Evolutionary conservation across 2,329 filamentous ascomycete genomes (phyloP).

Genomic region (Ophiocordyceps unilateralis): DNA sequence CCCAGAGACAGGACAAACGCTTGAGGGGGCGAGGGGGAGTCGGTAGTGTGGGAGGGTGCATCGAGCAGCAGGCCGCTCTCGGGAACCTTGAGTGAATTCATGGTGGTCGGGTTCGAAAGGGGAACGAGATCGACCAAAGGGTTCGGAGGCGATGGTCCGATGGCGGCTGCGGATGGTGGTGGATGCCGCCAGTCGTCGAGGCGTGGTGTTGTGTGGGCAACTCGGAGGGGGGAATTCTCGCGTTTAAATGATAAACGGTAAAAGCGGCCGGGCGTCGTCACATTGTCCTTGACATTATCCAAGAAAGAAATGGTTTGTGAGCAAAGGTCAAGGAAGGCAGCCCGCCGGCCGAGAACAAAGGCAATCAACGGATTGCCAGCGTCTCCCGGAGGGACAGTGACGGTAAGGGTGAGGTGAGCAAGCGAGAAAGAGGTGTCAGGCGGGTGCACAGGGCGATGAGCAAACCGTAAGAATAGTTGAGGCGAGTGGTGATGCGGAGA

Average conservation of each 20-base stretch:
- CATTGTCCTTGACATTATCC: not conserved
- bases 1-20: conserved; percentile 41
- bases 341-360: not conserved
- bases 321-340: not conserved
- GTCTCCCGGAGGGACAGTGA: not conserved
- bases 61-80: conserved; percentile 40
- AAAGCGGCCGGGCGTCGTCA: not conserved
- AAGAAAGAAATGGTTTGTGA: not conserved
- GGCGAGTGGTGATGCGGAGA: not conserved
- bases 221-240: not conserved
- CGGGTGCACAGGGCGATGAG: not conserved
- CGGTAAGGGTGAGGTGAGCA: not conserved
- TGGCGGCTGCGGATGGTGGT: not conserved
- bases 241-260: not conserved
- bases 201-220: too few species aligned
- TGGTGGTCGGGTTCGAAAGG: conserved; percentile 11
- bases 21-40: conserved; percentile 30
- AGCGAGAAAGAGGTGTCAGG: not conserved
- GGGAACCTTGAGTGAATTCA: conserved; percentile 38
- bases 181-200: not conserved
- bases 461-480: not conserved
- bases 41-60: conserved; percentile 23
- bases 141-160: not conserved
- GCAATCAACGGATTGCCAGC: not conserved
- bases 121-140: not conserved